phyloP scores from a whole-genome alignment of 78 protist species.

The Mantamonas sphyraenae region DNA sequence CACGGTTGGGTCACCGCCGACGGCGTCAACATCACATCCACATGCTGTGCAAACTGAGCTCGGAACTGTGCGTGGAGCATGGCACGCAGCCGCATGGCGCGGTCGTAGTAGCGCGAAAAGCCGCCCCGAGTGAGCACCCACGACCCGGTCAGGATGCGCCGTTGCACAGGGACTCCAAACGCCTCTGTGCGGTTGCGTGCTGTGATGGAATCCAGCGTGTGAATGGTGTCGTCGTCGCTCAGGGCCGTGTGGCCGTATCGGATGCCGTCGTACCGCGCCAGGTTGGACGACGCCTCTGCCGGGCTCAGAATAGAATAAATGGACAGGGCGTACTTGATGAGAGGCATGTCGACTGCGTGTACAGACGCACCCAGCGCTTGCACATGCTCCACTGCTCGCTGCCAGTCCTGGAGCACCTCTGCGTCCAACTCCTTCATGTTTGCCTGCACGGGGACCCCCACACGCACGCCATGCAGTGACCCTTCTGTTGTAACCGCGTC shows the following conservation, averaged over 20 bases:
- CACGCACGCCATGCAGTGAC: no score
- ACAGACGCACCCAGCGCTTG: slow-evolving; percentile 46
- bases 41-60: background rate
- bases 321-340: slow-evolving; percentile 32
- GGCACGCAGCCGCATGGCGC: no score
- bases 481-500: background rate
- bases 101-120: no score
- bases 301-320: slow-evolving; percentile 70
- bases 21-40: background rate
- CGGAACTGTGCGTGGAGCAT: no score
- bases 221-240: background rate
- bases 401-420: slow-evolving; percentile 42
- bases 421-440: slow-evolving; percentile 42
- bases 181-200: background rate
- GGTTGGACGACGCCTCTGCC: slow-evolving; percentile 68
- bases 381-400: slow-evolving; percentile 22
- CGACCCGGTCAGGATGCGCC: slow-evolving; percentile 11
- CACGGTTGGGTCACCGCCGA: no score
- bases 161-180: background rate
- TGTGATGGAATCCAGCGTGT: background rate
- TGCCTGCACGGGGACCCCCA: background rate
- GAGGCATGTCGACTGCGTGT: slow-evolving; percentile 13
- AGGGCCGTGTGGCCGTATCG: slow-evolving; percentile 27
- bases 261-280: slow-evolving; percentile 64
- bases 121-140: slow-evolving; percentile 10